Evolutionary conservation across 768 basidiomycete genomes (phyloP), one percentile per base, ranked within the genome.

Genomic region (Fibroporia radiculosa): DNA sequence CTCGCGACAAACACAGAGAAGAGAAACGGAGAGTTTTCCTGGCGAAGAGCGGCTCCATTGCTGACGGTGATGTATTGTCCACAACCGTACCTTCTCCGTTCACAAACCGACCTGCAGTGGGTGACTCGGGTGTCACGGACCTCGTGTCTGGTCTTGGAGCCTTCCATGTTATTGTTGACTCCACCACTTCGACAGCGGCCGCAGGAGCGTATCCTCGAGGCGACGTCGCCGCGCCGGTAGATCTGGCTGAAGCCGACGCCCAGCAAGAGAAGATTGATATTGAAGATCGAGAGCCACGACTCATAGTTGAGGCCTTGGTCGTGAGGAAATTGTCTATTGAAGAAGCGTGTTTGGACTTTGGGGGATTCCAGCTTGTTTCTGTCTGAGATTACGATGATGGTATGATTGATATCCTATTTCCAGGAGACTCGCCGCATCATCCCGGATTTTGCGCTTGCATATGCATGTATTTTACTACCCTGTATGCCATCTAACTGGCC

Each of bases 281-380:
- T 56, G 8, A 59, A 56, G 37, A 59, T 57, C 43, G 68, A 64
- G 70, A 72, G 40, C 71, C 75, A 25, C 67, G 83, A n/a, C 66
- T 82, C 3, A 89, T 90, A 37, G 85, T 89, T 8, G 87, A 92
- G 59, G 88, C 78, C 2, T 69, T 91, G 24, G 80, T 92, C 2
- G 78, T 89, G 16, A 73, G 84, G 36, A 86, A 90, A 61, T 67
- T 89, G 65, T 79, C 81, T 14, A 55, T 82, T 2, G 83, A 84
- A 45, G 88, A 90, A 58, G 82, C 70, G 14, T 90, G 80, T 59
- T 58, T 89, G 44, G 85, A 89, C 57, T 87, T 90, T 58, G 77
- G 55, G 16, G 50, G 54, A 11, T 52, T 61, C 42, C 40, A 45
- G 32, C 35, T 57, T 19, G 40, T 48, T 5, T 56, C n/a, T n/a